Evolutionary conservation across 2,329 filamentous ascomycete genomes (phyloP), one percentile per base, ranked within the genome.

Genomic region (Aspergillus sp.): DNA sequence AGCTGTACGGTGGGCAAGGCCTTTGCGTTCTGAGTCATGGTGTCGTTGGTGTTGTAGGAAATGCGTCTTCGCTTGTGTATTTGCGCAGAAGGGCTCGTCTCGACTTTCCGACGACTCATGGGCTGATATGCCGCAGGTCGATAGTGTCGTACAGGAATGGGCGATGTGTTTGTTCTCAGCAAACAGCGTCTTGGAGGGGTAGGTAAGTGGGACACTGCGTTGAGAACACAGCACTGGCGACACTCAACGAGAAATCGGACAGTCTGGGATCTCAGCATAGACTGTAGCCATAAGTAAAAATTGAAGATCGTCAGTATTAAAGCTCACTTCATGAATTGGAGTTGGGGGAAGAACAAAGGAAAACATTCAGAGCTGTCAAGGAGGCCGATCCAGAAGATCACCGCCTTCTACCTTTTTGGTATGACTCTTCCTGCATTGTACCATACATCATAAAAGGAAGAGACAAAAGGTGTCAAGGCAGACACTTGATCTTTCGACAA

Each of bases 1-100:
- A 96, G 81, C 38, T 74, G 64, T 27, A 85, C 72, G n/a, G 49
- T 59, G 12, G 64, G 64, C n/a, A 59, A 48, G 33, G 27, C 22
- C 46, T 53, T 30, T 12, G 38, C 23, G 13, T 49, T 32, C 41
- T 46, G 43, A 38, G 52, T 50, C 65, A 66, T 68, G 25, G 41
- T 50, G 51, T 52, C 44, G 19, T 47, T 49, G 19, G 49, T 50
- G 25, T 54, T 50, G 19, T 47, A 45, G 12, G 62, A 64, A 37
- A 65, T 58, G 25, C 65, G 64, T 50, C 64, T 60, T 47, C 60
- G 62, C 52, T 70, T 71, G 23, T 27, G 53, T 41, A 58, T 53
- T 53, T 60, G 59, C 48, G 60, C 57, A 17, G 54, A 46, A 41
- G 48, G 52, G 43, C 50, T 51, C 12, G 49, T 45, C 48, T 53